Percentiles rank a stretch among this genome's conserved stretches.
Conservation (phyloP, 192 early-diverging fungal species). For the Piromyces finnis region DNA sequence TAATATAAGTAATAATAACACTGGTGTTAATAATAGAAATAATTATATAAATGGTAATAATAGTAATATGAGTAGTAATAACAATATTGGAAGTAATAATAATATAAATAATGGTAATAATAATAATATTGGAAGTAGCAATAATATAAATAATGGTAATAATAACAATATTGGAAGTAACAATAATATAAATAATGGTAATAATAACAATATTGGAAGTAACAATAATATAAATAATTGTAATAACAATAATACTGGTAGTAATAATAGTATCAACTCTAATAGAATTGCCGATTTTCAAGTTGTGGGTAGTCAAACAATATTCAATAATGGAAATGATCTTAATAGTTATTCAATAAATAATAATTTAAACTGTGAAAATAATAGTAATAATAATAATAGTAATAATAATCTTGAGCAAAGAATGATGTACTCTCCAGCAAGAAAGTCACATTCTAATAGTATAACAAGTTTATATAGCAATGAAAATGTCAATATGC, state of each 20-base stretch:
- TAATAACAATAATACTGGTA: too few species aligned
- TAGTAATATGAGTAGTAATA: background rate
- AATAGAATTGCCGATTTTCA: background rate
- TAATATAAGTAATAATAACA: background rate
- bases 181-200: too few species aligned
- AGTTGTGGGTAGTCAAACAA: background rate
- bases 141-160: too few species aligned
- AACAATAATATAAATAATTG: too few species aligned
- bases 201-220: too few species aligned
- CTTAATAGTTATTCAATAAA: background rate
- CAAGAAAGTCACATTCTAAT: background rate
- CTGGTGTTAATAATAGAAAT: background rate
- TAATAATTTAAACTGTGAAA: background rate
- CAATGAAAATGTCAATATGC: background rate
- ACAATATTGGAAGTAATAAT: background rate
- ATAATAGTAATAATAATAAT: background rate
- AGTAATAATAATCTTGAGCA: background rate
- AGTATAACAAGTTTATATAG: background rate
- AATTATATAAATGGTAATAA: background rate
- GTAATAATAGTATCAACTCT: too few species aligned
- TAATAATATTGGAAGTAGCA: background rate
- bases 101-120: background rate
- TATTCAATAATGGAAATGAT: background rate
- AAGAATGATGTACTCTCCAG: background rate
- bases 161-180: too few species aligned